Percentiles rank a stretch among this genome's conserved stretches.
Conservation (phyloP, 805 yeast species). For the Saturnispora silvae region DNA sequence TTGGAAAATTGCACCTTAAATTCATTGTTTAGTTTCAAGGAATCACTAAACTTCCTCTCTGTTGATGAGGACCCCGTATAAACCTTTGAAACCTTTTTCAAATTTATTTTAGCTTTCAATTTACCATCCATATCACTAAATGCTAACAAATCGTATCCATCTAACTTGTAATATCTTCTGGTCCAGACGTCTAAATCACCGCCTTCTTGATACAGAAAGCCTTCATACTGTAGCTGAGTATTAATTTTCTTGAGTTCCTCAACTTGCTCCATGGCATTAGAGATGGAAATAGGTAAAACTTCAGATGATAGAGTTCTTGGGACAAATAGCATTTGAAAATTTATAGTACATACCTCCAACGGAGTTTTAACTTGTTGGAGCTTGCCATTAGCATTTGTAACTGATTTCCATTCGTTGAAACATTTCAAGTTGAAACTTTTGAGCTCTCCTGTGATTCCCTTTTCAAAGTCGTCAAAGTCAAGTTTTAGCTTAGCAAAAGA, state of each 20-base stretch:
- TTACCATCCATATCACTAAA: conserved; percentile 60
- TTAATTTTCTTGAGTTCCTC: conserved; percentile 24
- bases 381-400: conserved; percentile 17
- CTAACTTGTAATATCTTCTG: conserved; percentile 63
- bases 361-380: conserved; percentile 33
- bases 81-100: conserved; percentile 53
- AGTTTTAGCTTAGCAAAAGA: conserved; percentile 77
- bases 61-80: conserved; percentile 18
- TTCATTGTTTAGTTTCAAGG: conserved; percentile 56
- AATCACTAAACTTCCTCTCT: conserved; percentile 59
- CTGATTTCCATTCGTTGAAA: conserved; percentile 72
- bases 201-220: conserved; percentile 78
- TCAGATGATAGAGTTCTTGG: conserved; percentile 54
- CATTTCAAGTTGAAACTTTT: conserved; percentile 47
- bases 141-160: conserved; percentile 64
- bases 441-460: conserved; percentile 42
- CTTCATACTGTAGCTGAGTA: conserved; percentile 35
- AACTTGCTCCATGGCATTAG: conserved; percentile 36
- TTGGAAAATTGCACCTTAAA: conserved; percentile 68
- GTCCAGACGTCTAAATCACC: conserved; percentile 76
- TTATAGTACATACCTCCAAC: conserved; percentile 53
- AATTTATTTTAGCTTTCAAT: conserved; percentile 66
- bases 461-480: conserved; percentile 47
- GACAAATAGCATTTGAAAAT: conserved; percentile 56
- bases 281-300: conserved; percentile 59